phyloP scores from a whole-genome alignment of 2,329 filamentous ascomycete species.

The Colletotrichum cuscutae region DNA sequence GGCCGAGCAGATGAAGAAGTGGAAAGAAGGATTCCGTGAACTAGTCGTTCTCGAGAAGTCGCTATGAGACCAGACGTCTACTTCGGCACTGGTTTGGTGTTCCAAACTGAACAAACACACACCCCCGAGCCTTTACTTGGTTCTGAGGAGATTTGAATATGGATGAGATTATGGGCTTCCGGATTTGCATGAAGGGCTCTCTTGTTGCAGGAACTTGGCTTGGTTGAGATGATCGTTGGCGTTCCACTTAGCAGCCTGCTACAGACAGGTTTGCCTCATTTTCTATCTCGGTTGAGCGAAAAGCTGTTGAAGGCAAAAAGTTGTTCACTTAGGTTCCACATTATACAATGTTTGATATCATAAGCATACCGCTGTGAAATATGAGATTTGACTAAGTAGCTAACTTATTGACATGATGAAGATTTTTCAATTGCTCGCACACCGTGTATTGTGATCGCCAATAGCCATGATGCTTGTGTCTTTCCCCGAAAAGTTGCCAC shows the following conservation, averaged over 20 bases:
- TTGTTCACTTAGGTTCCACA: neutral
- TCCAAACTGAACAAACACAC: too few species aligned
- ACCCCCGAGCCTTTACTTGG: neutral
- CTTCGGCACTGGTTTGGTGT: neutral
- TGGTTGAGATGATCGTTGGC: neutral
- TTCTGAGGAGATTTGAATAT: neutral
- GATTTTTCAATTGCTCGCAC: neutral
- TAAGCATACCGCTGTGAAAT: neutral
- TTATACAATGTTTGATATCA: neutral
- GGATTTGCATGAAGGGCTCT: neutral
- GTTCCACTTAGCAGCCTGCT: neutral
- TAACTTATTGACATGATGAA: neutral
- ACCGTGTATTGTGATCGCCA: neutral
- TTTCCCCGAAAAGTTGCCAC: neutral
- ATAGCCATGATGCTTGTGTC: neutral
- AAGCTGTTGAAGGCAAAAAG: neutral
- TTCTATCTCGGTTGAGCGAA: neutral
- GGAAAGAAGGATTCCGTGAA: constrained; percentile 67
- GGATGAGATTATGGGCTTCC: neutral
- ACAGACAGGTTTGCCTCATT: neutral
- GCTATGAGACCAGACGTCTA: constrained; percentile 42
- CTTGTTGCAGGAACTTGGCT: neutral
- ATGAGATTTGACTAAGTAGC: neutral
- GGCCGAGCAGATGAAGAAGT: constrained; percentile 57
- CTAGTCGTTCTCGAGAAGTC: constrained; percentile 63